phyloP scores from a whole-genome alignment of 2,329 filamentous ascomycete species.

The Pestalotiopsis sp. region DNA sequence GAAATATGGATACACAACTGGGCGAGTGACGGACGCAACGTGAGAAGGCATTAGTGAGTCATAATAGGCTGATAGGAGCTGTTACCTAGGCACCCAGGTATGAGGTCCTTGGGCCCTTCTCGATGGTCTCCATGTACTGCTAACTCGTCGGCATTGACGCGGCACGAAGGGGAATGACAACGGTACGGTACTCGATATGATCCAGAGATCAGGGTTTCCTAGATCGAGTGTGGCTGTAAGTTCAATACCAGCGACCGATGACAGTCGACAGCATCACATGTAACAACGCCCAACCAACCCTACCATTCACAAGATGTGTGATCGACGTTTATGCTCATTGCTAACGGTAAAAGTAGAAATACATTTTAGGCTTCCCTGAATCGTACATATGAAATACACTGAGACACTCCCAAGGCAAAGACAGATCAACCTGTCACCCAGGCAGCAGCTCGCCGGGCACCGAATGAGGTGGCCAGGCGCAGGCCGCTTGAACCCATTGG shows the following conservation, averaged over 20 bases:
- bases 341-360: not conserved
- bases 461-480: slow-evolving; percentile 83
- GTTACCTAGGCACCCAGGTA: not conserved
- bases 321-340: not conserved
- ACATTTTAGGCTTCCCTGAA: not conserved
- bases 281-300: not conserved
- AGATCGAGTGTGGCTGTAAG: not conserved
- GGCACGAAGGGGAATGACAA: not conserved
- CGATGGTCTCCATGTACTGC: not conserved
- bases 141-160: not conserved
- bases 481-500: slow-evolving; percentile 92
- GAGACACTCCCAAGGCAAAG: not conserved
- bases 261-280: not conserved
- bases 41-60: not conserved
- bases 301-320: not conserved
- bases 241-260: not conserved
- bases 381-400: not conserved
- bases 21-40: not conserved
- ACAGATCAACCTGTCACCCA: slow-evolving; percentile 76
- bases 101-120: not conserved
- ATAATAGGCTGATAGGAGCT: not conserved
- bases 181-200: not conserved
- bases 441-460: slow-evolving; percentile 77
- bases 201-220: not conserved
- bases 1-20: not conserved